Percentiles rank a stretch among this genome's conserved stretches.
These are phyloP conservation scores for Arthrobotrys conoides DNA, from an alignment of 2,329 filamentous ascomycete species.

Conservation along the genomic window DNA sequence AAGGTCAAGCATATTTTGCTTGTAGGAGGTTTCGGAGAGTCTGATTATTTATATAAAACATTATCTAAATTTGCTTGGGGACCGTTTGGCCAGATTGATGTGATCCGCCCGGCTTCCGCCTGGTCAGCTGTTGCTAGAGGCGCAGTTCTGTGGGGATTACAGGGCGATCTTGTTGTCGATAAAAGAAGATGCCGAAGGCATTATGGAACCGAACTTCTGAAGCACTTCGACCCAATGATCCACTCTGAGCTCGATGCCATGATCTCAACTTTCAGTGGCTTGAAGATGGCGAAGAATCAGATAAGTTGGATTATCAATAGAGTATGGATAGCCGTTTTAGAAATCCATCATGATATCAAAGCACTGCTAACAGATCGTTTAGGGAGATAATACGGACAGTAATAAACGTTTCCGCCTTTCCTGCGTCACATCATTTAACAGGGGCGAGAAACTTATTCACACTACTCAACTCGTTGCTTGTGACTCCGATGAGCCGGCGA, in stretches of 20 bases:
- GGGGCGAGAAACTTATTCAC: constrained; percentile 59
- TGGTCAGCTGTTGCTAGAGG: constrained; percentile 57
- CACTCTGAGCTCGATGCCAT: constrained; percentile 58
- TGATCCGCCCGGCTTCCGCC: constrained; percentile 52
- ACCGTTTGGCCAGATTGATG: constrained; percentile 35
- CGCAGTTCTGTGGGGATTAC: constrained; percentile 56
- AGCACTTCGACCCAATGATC: constrained; percentile 57
- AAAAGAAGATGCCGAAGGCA: constrained; percentile 57
- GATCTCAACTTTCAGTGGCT: constrained; percentile 60
- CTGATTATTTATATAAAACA: constrained; percentile 49
- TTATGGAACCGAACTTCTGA: constrained; percentile 58
- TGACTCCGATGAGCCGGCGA: constrained; percentile 50
- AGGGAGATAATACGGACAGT: constrained; percentile 57
- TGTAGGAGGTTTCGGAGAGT: constrained; percentile 57
- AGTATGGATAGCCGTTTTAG: constrained; percentile 15
- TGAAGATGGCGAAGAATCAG: constrained; percentile 60
- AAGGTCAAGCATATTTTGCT: constrained; percentile 54
- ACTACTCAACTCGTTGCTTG: constrained; percentile 58
- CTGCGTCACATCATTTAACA: constrained; percentile 58
- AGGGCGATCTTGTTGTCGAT: constrained; percentile 56
- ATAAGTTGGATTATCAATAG: constrained; percentile 60
- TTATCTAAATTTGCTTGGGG: constrained; percentile 43
- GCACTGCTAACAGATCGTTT: constrained; percentile 1
- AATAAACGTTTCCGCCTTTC: constrained; percentile 57
- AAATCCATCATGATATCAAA: background rate